These are phyloP conservation scores for Stylonectria norvegica DNA, from an alignment of 2,329 filamentous ascomycete genomes.

Conservation along the genomic window DNA sequence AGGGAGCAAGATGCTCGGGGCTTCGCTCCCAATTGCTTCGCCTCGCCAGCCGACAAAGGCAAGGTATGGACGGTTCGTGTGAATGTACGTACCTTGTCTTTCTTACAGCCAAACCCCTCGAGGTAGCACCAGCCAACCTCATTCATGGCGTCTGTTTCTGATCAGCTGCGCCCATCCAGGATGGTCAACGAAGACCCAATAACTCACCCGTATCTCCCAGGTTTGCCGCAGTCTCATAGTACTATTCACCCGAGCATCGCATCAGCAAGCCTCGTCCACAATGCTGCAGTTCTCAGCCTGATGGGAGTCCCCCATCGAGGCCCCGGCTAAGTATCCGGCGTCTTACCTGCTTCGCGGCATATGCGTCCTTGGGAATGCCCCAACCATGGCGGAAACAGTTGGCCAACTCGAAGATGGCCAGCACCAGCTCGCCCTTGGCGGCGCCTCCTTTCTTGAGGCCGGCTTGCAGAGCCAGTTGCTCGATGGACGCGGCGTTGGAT, in stretches of 20 bases:
- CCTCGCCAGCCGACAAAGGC: no score
- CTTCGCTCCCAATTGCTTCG: no score
- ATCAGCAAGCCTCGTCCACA: conserved; percentile 28
- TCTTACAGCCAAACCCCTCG: conserved; percentile 94
- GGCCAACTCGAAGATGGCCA: conserved; percentile 92
- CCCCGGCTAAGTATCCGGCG: not conserved
- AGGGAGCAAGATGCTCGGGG: no score
- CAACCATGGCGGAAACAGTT: conserved; percentile 93
- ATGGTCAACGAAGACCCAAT: conserved; percentile 5
- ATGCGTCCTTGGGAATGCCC: conserved; percentile 82
- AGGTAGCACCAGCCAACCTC: conserved; percentile 94
- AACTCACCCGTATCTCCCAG: conserved; percentile 76
- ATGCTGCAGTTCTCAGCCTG: not conserved
- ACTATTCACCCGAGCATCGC: conserved; percentile 48
- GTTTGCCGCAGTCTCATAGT: conserved; percentile 97
- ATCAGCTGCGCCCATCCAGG: conserved; percentile 9
- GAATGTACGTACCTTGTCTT: conserved; percentile 92
- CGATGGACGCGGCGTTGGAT: conserved; percentile 82
- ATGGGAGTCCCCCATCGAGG: conserved; percentile 4
- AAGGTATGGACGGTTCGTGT: no score
- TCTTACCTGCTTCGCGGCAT: conserved; percentile 70
- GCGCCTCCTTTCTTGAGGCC: conserved; percentile 91
- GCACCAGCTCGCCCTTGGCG: conserved; percentile 91
- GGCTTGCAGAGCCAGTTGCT: conserved; percentile 78
- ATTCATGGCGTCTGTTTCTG: conserved; percentile 80